phyloP scores from a whole-genome alignment of 2,329 filamentous ascomycete genomes.

The Colletotrichum orbiculare region DNA sequence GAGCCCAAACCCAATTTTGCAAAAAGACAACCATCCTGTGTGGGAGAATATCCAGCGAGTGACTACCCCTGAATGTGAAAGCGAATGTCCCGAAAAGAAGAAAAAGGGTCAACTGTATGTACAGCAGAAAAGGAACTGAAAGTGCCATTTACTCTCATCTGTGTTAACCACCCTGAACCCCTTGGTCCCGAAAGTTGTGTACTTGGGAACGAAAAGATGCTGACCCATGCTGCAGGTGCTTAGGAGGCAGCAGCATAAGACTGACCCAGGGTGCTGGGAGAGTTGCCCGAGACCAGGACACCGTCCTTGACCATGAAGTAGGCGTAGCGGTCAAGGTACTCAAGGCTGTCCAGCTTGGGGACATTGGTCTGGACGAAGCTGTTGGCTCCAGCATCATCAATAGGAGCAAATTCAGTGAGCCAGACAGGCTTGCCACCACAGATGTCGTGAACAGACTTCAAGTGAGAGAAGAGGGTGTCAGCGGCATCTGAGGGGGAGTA shows the following conservation, averaged over 20 bases:
- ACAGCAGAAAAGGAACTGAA: conserved; percentile 47
- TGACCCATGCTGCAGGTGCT: background rate
- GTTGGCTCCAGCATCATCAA: conserved; percentile 54
- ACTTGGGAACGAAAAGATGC: conserved; percentile 18
- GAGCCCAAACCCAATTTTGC: conserved; percentile 18
- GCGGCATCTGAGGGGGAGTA: conserved; percentile 63
- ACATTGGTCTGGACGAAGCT: conserved; percentile 63
- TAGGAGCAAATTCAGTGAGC: conserved; percentile 73
- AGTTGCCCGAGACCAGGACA: conserved; percentile 52
- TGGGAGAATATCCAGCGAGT: conserved; percentile 36
- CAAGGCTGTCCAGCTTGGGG: conserved; percentile 58
- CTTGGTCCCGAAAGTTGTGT: background rate
- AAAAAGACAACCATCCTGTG: conserved; percentile 31
- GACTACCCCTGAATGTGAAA: conserved; percentile 38
- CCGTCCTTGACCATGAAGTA: conserved; percentile 65
- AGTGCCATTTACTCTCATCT: conserved; percentile 3
- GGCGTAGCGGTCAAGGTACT: conserved; percentile 65
- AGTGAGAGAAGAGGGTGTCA: conserved; percentile 65
- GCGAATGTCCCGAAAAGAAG: conserved; percentile 33
- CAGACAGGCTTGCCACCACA: conserved; percentile 66
- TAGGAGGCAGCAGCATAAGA: conserved; percentile 56
- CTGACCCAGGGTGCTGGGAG: conserved; percentile 60
- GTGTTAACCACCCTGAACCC: conserved; percentile 8
- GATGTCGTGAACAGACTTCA: conserved; percentile 57
- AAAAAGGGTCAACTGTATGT: conserved; percentile 42